Evolutionary conservation across 345 rosid species (phyloP), one percentile per base, ranked within the genome.

Genomic region (Excoecaria cochinchinensis): DNA sequence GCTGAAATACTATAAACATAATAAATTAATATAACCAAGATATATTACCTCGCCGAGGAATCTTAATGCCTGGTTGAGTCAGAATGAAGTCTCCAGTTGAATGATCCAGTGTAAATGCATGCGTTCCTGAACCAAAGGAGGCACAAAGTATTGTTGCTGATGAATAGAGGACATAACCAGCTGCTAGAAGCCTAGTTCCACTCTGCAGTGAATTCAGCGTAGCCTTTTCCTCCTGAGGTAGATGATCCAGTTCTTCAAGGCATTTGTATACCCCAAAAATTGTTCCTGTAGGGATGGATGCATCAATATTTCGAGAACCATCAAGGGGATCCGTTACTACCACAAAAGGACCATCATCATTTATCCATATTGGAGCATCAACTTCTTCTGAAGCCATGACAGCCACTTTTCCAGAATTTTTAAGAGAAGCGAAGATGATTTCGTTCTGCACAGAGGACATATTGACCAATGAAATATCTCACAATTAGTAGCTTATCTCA

Each of bases 371-470:
- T 17, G 97, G 93, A 70, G 70, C 74, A 83, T 92, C 94, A 70
- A 88, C 86, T 87, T 94, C 98, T 82, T 90, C 97, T 8, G 98
- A 94, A 75, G 98, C 98, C 98, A 92, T 87, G 74, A 89, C 93
- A 24, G 97, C 89, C 70, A 87, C 97, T 83, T 94, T 94, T 72
- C 95, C 97, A 58, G 97, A 94, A 77, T 80, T 92, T 80, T 81
- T 79, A 61, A 92, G 91, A 70, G 93, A 84, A 16, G 93, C 88
- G 73, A 94, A 82, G 69, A 94, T 88, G 66, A 92, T 90, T 63
- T 92, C 93, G 72, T 92, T 90, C 98, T 92, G 91, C 80, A 70
- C 63, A 61, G 40, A 69, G 74, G 50, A 62, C 65, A 69, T 31
- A 56, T 57, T 11, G 12, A 25, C 36, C 46, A 42, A 75, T 15